Percentiles rank a stretch among this genome's conserved stretches.
These are phyloP conservation scores for Geosiphon pyriformis DNA, from an alignment of 192 early-diverging fungal genomes.

Conservation along the genomic window DNA sequence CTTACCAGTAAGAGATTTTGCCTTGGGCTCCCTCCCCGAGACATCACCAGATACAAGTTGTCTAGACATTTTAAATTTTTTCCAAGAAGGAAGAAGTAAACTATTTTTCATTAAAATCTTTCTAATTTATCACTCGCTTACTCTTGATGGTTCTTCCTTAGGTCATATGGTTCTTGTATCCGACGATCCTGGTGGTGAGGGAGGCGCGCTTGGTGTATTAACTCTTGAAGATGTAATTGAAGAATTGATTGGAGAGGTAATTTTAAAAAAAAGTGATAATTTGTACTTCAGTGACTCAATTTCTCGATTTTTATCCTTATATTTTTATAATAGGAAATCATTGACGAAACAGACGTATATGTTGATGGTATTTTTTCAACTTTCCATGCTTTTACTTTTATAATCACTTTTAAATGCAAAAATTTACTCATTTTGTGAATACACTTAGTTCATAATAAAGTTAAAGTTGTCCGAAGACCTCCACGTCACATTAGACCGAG, in stretches of 20 bases:
- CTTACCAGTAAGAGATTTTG: constrained; percentile 55
- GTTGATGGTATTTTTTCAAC: constrained; percentile 25
- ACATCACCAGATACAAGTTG: constrained; percentile 53
- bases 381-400: not conserved
- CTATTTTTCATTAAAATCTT: not conserved
- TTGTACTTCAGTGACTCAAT: not conserved
- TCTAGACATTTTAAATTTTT: constrained; percentile 75
- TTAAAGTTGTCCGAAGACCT: constrained; percentile 47
- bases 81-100: constrained; percentile 72
- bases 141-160: constrained; percentile 2
- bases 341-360: constrained; percentile 74
- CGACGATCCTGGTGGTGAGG: constrained; percentile 43
- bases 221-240: constrained; percentile 83
- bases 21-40: constrained; percentile 46
- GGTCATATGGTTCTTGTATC: constrained; percentile 69
- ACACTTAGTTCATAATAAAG: constrained; percentile 45
- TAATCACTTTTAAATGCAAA: too few relatives aligned
- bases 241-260: constrained; percentile 69
- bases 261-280: constrained; percentile 1
- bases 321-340: constrained; percentile 47
- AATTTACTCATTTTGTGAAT: not conserved
- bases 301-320: not conserved
- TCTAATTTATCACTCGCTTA: not conserved
- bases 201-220: constrained; percentile 62
- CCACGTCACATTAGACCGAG: not conserved